Percentiles rank a stretch among this genome's conserved stretches.
phyloP scores from a whole-genome alignment of 495 filamentous ascomycete genomes.

The Aspergillus indologenus region DNA sequence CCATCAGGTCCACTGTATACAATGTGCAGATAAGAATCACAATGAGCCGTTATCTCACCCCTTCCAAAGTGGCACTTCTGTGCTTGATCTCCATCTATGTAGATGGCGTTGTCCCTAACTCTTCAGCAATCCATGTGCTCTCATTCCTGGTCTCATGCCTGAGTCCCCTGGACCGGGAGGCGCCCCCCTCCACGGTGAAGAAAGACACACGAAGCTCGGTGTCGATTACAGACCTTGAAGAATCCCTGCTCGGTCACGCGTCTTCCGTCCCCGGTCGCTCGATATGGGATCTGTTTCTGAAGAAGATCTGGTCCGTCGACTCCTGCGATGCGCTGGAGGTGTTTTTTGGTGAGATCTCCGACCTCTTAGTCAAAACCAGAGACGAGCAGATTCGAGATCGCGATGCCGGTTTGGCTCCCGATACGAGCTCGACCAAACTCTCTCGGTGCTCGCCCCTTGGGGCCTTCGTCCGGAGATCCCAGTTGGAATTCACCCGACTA shows the following conservation, averaged over 20 bases:
- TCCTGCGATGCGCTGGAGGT: slow-evolving; percentile 71
- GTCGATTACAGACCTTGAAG: slow-evolving; percentile 65
- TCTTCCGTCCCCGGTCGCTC: slow-evolving; percentile 73
- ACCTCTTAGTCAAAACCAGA: slow-evolving; percentile 58
- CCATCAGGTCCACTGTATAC: not conserved
- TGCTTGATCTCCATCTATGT: slow-evolving; percentile 78
- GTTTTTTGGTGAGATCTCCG: slow-evolving; percentile 59
- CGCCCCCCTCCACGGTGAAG: slow-evolving; percentile 28
- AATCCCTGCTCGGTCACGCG: slow-evolving; percentile 54
- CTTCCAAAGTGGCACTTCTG: slow-evolving; percentile 79
- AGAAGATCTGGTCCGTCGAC: slow-evolving; percentile 81
- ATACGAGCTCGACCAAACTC: slow-evolving; percentile 46
- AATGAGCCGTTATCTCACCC: slow-evolving; percentile 81
- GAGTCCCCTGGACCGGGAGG: slow-evolving; percentile 48
- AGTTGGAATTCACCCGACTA: slow-evolving; percentile 75
- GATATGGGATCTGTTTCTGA: slow-evolving; percentile 80
- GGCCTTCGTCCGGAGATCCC: slow-evolving; percentile 71
- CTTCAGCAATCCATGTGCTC: slow-evolving; percentile 75
- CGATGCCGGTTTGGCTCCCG: slow-evolving; percentile 47
- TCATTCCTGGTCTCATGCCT: slow-evolving; percentile 79
- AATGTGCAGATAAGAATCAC: slow-evolving; percentile 14
- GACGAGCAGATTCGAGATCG: slow-evolving; percentile 50
- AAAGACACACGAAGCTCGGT: slow-evolving; percentile 49
- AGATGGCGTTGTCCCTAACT: slow-evolving; percentile 67
- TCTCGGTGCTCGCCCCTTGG: slow-evolving; percentile 77